Evolutionary conservation across 2,329 filamentous ascomycete genomes (phyloP), one percentile per base, ranked within the genome.

Genomic region (Aspergillus neoniger): DNA sequence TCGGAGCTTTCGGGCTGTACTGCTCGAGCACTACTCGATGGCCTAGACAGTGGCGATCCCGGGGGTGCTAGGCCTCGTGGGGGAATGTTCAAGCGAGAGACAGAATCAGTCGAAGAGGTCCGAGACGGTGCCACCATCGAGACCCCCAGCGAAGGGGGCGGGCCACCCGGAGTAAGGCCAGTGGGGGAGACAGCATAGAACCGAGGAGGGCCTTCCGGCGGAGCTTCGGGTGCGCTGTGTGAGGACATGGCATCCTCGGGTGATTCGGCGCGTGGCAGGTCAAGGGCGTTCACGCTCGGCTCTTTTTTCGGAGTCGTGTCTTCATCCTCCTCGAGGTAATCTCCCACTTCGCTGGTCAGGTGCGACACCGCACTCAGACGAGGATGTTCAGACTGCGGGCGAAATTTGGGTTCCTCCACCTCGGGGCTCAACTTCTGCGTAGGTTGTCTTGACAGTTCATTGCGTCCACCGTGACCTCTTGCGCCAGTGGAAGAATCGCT

Each of bases 331-430:
- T 55, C 53, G 3, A 12, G 6, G 17, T 55, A 28, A n/a, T 55
- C 28, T 19, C 23, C 23, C 43, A 47, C 63, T 53, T 74, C 72
- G 61, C 68, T 69, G 49, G 70, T 65, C 17, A 70, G 68, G 53
- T 71, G 67, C 10, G 86, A 84, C 30, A 84, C 68, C 23, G 83
- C 84, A 72, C 90, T 91, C 80, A 93, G 85, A 28, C 87, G 85
- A 23, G 90, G 90, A 68, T 93, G 88, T 81, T 91, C 87, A 3
- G 91, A 93, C 63, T 85, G 80, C 2, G 90, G 91, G 58, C 91
- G 84, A 58, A 80, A 77, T 36, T 72, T 73, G 8, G 80, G 80
- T 43, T 81, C 76, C 61, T 79, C 78, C 30, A 80, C 64, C 50
- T 79, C 77, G 6, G 75, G 72, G 36, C 67, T 72, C 12, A 60